Base-by-base conservation (phyloP, 73 alveolate genomes). In the Stentor coeruleus region DNA sequence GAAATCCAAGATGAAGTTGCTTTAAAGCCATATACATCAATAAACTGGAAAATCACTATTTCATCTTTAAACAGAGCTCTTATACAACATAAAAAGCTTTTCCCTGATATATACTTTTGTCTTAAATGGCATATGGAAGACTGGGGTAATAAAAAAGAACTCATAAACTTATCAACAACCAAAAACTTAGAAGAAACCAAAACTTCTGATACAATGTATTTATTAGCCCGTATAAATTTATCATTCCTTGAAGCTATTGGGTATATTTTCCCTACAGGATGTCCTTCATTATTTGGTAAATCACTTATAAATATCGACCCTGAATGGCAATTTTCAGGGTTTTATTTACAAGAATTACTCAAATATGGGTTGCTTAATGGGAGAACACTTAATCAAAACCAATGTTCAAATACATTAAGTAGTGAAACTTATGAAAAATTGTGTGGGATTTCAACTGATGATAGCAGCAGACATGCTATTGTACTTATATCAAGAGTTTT, bases 351-450 rank as follows among this genome's bases (percentile, higher is more conserved):
- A 40, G 79, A 66, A 2, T 33, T 66, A 26, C 39, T 66, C 49
- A 66, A 66, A 66, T 66, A 20, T 66, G 79, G 79, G 79, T 28
- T 66, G 37, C 2, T 66, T 37, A 66, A 66, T 66, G 79, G 79
- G 33, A 66, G 79, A 66, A 66, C 79, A 26, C 39, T 66, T 0
- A 31, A 40, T 20, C 79, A 66, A 33, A 66, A 37, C n/a, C 40
- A 66, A 31, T 0, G 40, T 20, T 11, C 20, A 20, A 20, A 66
- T 1, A 20, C 15, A 20, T 66, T 66, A 33, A 31, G 15, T 66
- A 33, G 33, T 2, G 79, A 66, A 0, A 40, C 36, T 20, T 66
- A 28, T 66, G 15, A 20, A 26, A 66, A 66, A 66, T 40, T 20
- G 33, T 20, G n/a, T 20, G 1, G n/a, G 79, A 66, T 66, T 66